Base-by-base conservation (phyloP, 148 eudicot genomes). In the Amaranthus cruentus region DNA sequence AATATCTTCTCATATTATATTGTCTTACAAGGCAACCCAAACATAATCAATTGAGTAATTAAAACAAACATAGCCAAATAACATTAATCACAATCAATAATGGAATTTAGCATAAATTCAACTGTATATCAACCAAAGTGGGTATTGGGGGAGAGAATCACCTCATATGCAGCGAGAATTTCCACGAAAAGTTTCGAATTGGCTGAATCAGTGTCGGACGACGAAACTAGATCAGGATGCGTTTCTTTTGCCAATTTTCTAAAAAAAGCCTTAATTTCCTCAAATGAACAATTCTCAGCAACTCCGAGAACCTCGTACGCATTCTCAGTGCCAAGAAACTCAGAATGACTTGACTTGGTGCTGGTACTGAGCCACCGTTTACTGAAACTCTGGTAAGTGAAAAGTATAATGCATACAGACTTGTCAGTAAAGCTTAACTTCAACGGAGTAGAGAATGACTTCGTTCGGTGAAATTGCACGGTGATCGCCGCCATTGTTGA, bases 131-230 rank as follows among this genome's bases (percentile, higher is more conserved):
- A 0, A 28, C 38, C 38, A 28, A 28, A 28, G 0, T 28, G 38
- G 38, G 38, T 2, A 28, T 28, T 28, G 38, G 38, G 38, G 38
- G 38, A 28, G 38, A 14, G 28, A 12, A 62, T 4, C 73, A 91
- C 98, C 97, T 91, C 89, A 66, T 91, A 94, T 50, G 98, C 97
- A 6, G 98, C 98, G 55, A 89, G 85, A 56, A 94, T 86, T 78
- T 79, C 83, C 28, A 91, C 75, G 79, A 94, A 94, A 54, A 81
- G 90, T 47, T 78, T 79, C 62, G 96, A 81, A 84, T 83, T 77
- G 9, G 77, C 62, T 38, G 81, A n/a, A 77, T 77, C 65, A 46
- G 46, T 10, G 11, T 69, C 80, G 8, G 83, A 18, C 1, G 72
- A 80, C 5, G 80, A 79, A 75, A 85, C 88, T 13, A 94, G 86